These are phyloP conservation scores for Hanseniaspora taiwanica DNA, from an alignment of 805 yeast species.

Conservation along the genomic window DNA sequence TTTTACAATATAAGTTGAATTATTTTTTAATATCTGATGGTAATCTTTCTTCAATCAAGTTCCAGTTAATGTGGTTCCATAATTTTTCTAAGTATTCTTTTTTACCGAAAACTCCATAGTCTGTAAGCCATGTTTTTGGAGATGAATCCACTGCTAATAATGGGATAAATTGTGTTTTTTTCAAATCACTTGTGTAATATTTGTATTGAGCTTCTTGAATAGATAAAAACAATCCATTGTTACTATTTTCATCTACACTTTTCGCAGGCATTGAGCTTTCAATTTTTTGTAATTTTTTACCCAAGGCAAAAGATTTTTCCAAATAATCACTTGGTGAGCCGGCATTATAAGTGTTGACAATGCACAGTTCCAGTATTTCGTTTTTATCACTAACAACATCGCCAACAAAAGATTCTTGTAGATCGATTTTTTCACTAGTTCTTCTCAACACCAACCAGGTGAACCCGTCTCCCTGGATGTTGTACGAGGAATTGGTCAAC, in stretches of 20 bases:
- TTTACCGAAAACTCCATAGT: slow-evolving; percentile 71
- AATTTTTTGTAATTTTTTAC: background rate
- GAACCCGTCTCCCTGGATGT: slow-evolving; percentile 79
- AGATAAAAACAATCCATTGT: slow-evolving; percentile 11
- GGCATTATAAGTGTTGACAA: slow-evolving; percentile 77
- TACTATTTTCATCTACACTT: too few species aligned
- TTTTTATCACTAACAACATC: slow-evolving; percentile 5
- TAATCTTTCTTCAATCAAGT: slow-evolving; percentile 38
- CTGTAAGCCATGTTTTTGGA: slow-evolving; percentile 54
- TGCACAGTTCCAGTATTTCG: slow-evolving; percentile 28
- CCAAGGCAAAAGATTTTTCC: background rate
- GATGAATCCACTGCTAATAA: slow-evolving; percentile 60
- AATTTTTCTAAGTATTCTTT: slow-evolving; percentile 46
- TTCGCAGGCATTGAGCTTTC: too few species aligned
- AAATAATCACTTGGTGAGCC: slow-evolving; percentile 59
- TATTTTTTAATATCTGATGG: slow-evolving; percentile 11
- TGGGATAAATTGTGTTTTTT: slow-evolving; percentile 31
- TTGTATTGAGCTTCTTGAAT: slow-evolving; percentile 29
- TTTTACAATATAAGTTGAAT: too few species aligned
- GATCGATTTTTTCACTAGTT: slow-evolving; percentile 6
- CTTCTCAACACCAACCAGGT: slow-evolving; percentile 72
- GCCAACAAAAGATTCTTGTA: slow-evolving; percentile 4
- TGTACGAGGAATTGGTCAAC: slow-evolving; percentile 51
- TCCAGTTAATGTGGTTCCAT: slow-evolving; percentile 68
- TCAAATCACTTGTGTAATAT: slow-evolving; percentile 9